Evolutionary conservation across 1,284 basidiomycete genomes (phyloP).

Genomic region (Naganishia albida): DNA sequence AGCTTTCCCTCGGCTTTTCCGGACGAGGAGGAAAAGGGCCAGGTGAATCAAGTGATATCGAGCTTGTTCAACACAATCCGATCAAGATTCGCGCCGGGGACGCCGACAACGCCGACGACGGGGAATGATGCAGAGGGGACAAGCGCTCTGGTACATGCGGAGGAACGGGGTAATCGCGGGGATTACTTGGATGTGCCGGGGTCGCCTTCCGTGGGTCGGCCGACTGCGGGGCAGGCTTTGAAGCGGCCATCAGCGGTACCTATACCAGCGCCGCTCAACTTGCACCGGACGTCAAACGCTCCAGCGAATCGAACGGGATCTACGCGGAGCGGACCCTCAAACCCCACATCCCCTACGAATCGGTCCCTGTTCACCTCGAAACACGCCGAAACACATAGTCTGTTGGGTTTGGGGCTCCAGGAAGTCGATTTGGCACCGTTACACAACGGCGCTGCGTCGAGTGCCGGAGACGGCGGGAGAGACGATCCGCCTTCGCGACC

Average conservation of each 20-base stretch:
- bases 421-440: background rate
- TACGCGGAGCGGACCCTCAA: constrained; percentile 8
- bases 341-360: constrained; percentile 20
- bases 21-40: constrained; percentile 52
- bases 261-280: constrained; percentile 4
- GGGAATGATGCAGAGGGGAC: background rate
- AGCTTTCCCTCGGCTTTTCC: constrained; percentile 52
- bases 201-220: background rate
- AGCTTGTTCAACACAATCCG: constrained; percentile 52
- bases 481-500: constrained; percentile 11
- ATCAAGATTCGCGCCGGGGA: constrained; percentile 44
- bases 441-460: background rate
- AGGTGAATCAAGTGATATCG: constrained; percentile 43
- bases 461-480: constrained; percentile 3
- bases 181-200: background rate
- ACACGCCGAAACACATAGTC: constrained; percentile 1
- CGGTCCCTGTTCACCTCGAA: constrained; percentile 5
- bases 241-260: constrained; percentile 9
- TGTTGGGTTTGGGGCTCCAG: constrained; percentile 19
- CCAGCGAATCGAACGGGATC: background rate
- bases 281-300: background rate
- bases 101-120: constrained; percentile 11
- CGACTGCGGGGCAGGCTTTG: background rate
- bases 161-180: background rate
- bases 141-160: background rate